Percentiles rank a stretch among this genome's conserved stretches.
These are phyloP conservation scores for Mycosphaerella sp. DNA, from an alignment of 2,329 filamentous ascomycete species.

Conservation along the genomic window DNA sequence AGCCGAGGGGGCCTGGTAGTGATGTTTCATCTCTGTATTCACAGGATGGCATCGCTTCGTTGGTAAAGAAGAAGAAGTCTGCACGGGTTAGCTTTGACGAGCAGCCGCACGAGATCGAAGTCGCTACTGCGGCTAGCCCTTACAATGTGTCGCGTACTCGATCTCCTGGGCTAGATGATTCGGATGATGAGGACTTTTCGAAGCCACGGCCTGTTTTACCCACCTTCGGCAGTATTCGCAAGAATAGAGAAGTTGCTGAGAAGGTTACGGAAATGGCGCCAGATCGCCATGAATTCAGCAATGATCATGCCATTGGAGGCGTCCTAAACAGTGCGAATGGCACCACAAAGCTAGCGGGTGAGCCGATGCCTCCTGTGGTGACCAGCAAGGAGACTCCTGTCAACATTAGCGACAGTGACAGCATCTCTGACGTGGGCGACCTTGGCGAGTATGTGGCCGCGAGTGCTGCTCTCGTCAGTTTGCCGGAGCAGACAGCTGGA, in stretches of 20 bases:
- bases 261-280: conserved; percentile 45
- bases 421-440: conserved; percentile 4
- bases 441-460: conserved; percentile 2
- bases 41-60: conserved; percentile 31
- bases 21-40: conserved; percentile 47
- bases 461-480: conserved; percentile 8
- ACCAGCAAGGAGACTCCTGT: conserved; percentile 62
- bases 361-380: conserved; percentile 65
- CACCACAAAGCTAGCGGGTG: conserved; percentile 41
- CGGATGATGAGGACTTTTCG: conserved; percentile 61
- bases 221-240: conserved; percentile 63
- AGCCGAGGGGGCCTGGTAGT: conserved; percentile 43
- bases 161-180: conserved; percentile 34
- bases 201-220: conserved; percentile 68
- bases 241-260: conserved; percentile 45
- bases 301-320: conserved; percentile 54
- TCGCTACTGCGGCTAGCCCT: conserved; percentile 41
- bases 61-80: conserved; percentile 54
- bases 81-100: conserved; percentile 76
- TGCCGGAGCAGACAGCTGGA: conserved; percentile 11
- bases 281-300: conserved; percentile 48
- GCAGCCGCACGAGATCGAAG: conserved; percentile 34
- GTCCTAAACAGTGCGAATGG: conserved; percentile 50
- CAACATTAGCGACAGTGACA: conserved; percentile 46
- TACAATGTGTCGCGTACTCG: conserved; percentile 18